Percentiles rank a stretch among this genome's conserved stretches.
These are phyloP conservation scores for Penicillium sp. DNA, from an alignment of 2,329 filamentous ascomycete genomes.

Conservation along the genomic window DNA sequence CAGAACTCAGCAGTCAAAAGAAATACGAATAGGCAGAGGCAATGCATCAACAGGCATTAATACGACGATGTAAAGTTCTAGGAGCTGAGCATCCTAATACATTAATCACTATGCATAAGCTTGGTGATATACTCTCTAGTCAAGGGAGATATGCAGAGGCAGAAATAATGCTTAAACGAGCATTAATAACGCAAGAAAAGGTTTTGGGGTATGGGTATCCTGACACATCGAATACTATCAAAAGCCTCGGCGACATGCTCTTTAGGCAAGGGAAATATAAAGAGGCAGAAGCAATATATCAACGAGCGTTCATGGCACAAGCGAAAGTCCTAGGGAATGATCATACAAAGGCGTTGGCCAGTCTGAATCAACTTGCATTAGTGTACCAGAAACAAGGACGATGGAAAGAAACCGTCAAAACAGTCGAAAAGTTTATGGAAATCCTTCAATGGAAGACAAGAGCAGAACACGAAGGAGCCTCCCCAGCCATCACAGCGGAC, in stretches of 20 bases:
- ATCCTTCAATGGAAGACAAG: too few species aligned
- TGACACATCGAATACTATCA: neutral
- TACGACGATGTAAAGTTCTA: slow-evolving; percentile 16
- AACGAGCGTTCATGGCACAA: neutral
- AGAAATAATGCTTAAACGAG: neutral
- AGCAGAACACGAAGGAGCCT: too few species aligned
- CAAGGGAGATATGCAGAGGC: slow-evolving; percentile 1
- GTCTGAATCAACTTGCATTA: too few species aligned
- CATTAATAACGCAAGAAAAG: neutral
- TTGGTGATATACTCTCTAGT: neutral
- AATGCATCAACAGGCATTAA: slow-evolving; percentile 1
- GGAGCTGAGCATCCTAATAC: slow-evolving; percentile 18
- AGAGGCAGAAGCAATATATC: neutral
- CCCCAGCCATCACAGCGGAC: too few species aligned
- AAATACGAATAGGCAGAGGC: neutral
- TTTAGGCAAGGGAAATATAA: neutral
- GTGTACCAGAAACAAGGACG: too few species aligned
- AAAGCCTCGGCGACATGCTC: neutral
- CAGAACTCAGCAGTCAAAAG: neutral
- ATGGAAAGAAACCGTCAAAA: too few species aligned
- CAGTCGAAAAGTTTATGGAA: too few species aligned
- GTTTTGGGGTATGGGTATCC: neutral
- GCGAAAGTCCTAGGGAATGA: neutral
- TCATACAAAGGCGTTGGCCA: too few species aligned
- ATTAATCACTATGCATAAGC: neutral